Base-by-base conservation (phyloP, 352 stramenopile species). In the Phytophthora agathidicida region DNA sequence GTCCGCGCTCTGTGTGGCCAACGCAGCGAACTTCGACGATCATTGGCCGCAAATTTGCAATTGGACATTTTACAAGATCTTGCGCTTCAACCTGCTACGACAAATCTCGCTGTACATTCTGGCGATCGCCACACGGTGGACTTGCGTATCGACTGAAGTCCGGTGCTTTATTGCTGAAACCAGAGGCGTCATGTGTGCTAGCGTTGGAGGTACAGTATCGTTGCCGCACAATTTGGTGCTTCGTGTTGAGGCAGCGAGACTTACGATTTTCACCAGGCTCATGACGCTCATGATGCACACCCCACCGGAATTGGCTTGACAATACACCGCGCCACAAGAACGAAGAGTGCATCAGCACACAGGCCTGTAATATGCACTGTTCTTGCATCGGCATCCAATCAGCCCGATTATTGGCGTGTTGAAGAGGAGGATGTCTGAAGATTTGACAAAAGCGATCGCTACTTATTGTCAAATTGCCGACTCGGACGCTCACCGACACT, bases 21-120 rank as follows among this genome's bases (percentile, higher is more conserved):
- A 27, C 13, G 19, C n/a, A n/a, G n/a, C n/a, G n/a, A n/a, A 22
- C n/a, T 55, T 60, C 58, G 41, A 39, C 36, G 33, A 11, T 2
- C 26, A 62, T 67, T 42, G 28, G n/a, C 30, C 0, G 11, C 11
- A 45, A 48, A 19, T 47, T 24, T 17, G n/a, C 28, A 26, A 17
- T 46, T 14, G 41, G 20, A 19, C 32, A n/a, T n/a, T 28, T 28
- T 13, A 23, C 6, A 36, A 16, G 33, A 67, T 62, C 48, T 71
- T 71, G 62, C 62, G 56, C 48, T 71, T 71, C 62, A 67, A 62
- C 36, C 33, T 67, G 56, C 36, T 50, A 67, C 62, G 24, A 31
- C 61, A 71, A 62, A 65, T 66, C 61, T 38, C 30, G 24, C 19
- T 17, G 37, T 35, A 30, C 28, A n/a, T 26, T 52, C 38, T 23